Evolutionary conservation across 2,329 filamentous ascomycete species (phyloP), one percentile per base, ranked within the genome.

Genomic region (Penicillium olsonii): DNA sequence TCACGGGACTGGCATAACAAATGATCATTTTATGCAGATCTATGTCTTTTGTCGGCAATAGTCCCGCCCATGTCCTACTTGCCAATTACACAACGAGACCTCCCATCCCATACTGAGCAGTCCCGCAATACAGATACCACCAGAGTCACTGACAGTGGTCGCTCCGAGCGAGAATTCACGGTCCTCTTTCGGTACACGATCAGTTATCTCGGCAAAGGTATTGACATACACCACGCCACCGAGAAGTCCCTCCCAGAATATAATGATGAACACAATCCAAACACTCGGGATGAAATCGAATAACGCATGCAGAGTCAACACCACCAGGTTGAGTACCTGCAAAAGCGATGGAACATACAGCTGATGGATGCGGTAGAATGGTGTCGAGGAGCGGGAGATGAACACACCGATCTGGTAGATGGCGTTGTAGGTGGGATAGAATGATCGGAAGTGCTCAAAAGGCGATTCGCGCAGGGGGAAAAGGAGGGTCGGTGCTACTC

Each of bases 361-460:
- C 41, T 84, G 77, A 60, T 87, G 88, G 35, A 97, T 81, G 22
- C 92, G 86, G 59, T 95, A 68, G 68, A 96, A 95, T 0, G 92
- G 90, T 1, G 90, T 91, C 0, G 90, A 95, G 0, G 91, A 95
- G 14, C 94, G 87, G 0, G 92, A 96, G 60, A 97, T 83, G 74
- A 97, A 97, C 55, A 97, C 94, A 47, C 94, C 94, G 2, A 92
- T 77, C 75, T 99, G 92, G 71, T 99, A 97, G 53, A 97, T 86
- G 49, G 95, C 92, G 56, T 88, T 88, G 70, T 99, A 99, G 54
- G 92, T 90, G 0, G 92, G 92, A 64, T 99, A 99, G 69, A 96
- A 97, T 26, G 86, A 87, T 34, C 92, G 86, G 67, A 85, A 94
- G 59, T 90, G 83, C 26, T 76, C 73, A 68, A 97, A 97, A 0